These are phyloP conservation scores for Brassica hybrid DNA, from an alignment of 441 rosid genomes.

Conservation along the genomic window DNA sequence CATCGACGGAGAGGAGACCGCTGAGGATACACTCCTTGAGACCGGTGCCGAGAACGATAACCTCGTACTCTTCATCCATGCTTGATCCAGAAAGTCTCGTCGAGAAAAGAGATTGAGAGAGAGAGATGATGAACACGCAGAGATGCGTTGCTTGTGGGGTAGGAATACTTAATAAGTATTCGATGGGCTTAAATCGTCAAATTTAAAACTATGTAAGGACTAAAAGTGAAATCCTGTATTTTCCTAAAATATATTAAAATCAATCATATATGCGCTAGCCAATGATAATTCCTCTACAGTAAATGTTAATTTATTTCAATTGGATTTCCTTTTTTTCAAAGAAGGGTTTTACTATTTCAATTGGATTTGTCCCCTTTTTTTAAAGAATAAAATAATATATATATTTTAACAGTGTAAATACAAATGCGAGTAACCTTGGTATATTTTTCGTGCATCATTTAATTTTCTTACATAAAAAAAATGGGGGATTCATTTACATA, in stretches of 20 bases:
- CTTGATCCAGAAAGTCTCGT: slow-evolving; percentile 13
- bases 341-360: neutral
- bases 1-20: slow-evolving; percentile 63
- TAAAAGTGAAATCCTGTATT: too few species aligned
- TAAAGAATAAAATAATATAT: too few species aligned
- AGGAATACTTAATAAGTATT: too few species aligned
- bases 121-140: neutral
- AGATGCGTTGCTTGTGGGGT: too few species aligned
- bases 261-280: too few species aligned
- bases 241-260: too few species aligned
- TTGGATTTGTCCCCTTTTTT: neutral
- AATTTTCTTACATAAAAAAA: neutral
- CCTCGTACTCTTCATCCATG: slow-evolving; percentile 66
- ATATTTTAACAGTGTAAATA: neutral
- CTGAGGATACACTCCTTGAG: slow-evolving; percentile 67
- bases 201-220: too few species aligned
- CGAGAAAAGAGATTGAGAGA: neutral
- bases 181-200: too few species aligned
- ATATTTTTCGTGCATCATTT: neutral
- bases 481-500: too few species aligned
- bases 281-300: too few species aligned
- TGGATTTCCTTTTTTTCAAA: too few species aligned
- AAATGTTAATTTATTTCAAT: too few species aligned
- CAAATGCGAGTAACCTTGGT: neutral
- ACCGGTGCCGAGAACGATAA: slow-evolving; percentile 64